phyloP scores from a whole-genome alignment of 139 green algal genomes.

The Chlorella sp. region DNA sequence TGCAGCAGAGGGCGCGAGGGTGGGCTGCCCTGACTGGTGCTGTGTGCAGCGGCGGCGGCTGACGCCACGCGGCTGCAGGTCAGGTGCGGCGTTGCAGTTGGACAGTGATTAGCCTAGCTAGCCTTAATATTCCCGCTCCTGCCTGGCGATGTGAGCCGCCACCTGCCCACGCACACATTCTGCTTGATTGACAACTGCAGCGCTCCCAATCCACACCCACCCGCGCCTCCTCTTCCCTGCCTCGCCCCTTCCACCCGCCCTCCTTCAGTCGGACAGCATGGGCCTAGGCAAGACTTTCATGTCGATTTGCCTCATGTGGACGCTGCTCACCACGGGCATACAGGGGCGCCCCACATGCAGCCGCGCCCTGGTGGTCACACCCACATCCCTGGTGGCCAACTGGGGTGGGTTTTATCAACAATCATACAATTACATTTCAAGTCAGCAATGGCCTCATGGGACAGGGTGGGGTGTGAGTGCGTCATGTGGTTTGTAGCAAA shows the following conservation, averaged over 20 bases:
- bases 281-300: slow-evolving; percentile 74
- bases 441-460: too few relatives aligned
- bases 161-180: not conserved
- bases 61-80: not conserved
- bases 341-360: slow-evolving; percentile 53
- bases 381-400: slow-evolving; percentile 95
- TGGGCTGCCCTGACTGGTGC: not conserved
- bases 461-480: too few relatives aligned
- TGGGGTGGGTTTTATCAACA: slow-evolving; percentile 90
- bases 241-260: not conserved
- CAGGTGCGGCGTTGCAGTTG: too few relatives aligned
- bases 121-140: not conserved
- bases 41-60: not conserved
- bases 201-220: not conserved
- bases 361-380: slow-evolving; percentile 46
- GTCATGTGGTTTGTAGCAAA: too few relatives aligned
- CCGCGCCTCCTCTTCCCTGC: not conserved
- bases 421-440: too few relatives aligned
- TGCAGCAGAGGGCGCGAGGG: not conserved
- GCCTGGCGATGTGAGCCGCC: not conserved
- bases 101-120: too few relatives aligned
- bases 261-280: slow-evolving; percentile 6
- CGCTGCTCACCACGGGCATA: slow-evolving; percentile 68
- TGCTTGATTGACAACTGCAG: not conserved
- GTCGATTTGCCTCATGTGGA: slow-evolving; percentile 71